phyloP scores from a whole-genome alignment of 768 basidiomycete genomes.

The Suillus lakei region DNA sequence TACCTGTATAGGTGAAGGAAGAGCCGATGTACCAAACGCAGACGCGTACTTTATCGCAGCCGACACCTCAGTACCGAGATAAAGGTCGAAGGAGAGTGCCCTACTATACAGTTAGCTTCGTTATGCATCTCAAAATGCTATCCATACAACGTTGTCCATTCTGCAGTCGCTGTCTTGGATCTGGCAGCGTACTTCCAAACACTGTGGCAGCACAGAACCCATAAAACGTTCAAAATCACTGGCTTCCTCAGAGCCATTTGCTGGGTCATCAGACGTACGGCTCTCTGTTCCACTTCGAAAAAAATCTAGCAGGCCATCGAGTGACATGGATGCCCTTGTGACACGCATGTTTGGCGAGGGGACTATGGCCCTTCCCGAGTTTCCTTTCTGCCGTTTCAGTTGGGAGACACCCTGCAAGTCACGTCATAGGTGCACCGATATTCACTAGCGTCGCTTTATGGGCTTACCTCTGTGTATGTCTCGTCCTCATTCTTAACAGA shows the following conservation, averaged over 20 bases:
- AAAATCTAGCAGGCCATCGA: conserved; percentile 21
- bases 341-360: conserved; percentile 11
- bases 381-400: conserved; percentile 33
- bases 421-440: background rate
- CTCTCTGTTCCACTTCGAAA: conserved; percentile 20
- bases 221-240: conserved; percentile 40
- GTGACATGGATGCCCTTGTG: conserved; percentile 23
- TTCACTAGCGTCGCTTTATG: background rate
- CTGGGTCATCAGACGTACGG: background rate
- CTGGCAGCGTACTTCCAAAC: conserved; percentile 30
- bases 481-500: conserved; percentile 28
- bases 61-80: conserved; percentile 44
- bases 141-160: background rate
- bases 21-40: conserved; percentile 17
- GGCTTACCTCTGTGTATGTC: conserved; percentile 24
- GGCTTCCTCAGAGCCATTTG: background rate
- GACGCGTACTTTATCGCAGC: conserved; percentile 37
- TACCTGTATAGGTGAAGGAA: conserved; percentile 33
- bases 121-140: background rate
- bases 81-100: conserved; percentile 44
- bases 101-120: conserved; percentile 22
- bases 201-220: conserved; percentile 39
- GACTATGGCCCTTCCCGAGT: conserved; percentile 19
- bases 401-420: conserved; percentile 10
- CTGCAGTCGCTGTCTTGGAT: background rate